Conservation (phyloP, 805 yeast species). For the Zygosaccharomyces kombuchaensis region DNA sequence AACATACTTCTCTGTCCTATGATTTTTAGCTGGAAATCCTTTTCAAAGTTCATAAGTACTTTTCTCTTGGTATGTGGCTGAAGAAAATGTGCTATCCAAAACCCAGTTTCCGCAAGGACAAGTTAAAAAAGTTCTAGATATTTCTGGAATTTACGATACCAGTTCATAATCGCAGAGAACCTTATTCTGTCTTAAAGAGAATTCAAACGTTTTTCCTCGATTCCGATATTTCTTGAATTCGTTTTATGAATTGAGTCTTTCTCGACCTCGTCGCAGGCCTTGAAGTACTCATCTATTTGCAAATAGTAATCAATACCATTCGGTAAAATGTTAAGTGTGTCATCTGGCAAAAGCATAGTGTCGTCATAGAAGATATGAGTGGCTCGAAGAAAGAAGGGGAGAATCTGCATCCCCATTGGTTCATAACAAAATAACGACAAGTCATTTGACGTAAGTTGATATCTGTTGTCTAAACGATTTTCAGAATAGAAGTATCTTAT, state of each 20-base stretch:
- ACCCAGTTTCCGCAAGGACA: too few relatives aligned
- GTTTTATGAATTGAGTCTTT: slow-evolving; percentile 10
- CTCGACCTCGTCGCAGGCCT: slow-evolving; percentile 8
- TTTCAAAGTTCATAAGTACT: too few relatives aligned
- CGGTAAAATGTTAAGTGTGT: too few relatives aligned
- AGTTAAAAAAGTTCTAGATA: too few relatives aligned
- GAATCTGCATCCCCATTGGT: slow-evolving; percentile 7
- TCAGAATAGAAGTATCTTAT: slow-evolving; percentile 8
- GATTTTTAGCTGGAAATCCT: too few relatives aligned
- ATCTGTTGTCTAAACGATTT: slow-evolving; percentile 7
- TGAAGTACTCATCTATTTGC: slow-evolving; percentile 12
- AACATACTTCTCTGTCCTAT: too few relatives aligned
- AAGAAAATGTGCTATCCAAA: too few relatives aligned
- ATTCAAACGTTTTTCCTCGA: slow-evolving; percentile 1
- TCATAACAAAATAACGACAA: slow-evolving; percentile 9
- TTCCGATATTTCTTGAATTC: background rate
- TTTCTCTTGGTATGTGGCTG: too few relatives aligned
- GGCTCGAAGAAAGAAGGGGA: slow-evolving; percentile 9
- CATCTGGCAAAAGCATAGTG: slow-evolving; percentile 13
- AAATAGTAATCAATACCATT: slow-evolving; percentile 13
- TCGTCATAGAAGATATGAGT: slow-evolving; percentile 13
- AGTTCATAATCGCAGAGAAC: too few relatives aligned
- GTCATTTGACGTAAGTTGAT: slow-evolving; percentile 11
- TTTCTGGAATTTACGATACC: too few relatives aligned
- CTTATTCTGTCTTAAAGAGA: too few relatives aligned